Percentiles rank a stretch among this genome's conserved stretches.
Conservation (phyloP, 768 basidiomycete species). For the Dioszegia aurantiaca region DNA sequence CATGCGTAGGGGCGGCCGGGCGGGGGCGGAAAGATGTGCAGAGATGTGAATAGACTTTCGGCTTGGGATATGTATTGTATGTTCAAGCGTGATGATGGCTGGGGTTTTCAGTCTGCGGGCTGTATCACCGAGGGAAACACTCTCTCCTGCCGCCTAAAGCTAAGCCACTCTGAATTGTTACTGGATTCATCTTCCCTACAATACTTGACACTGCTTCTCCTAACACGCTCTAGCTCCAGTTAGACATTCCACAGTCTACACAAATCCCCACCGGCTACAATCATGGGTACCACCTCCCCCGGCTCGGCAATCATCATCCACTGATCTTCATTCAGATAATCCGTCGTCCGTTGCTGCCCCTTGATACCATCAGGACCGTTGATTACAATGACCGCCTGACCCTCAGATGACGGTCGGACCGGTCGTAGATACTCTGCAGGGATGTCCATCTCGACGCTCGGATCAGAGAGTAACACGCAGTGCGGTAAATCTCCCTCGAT, state of each 20-base stretch:
- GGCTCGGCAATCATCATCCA: conserved; percentile 48
- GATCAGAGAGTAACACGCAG: conserved; percentile 30
- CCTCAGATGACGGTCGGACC: conserved; percentile 33
- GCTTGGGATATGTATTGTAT: conserved; percentile 12
- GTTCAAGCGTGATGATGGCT: too few relatives aligned
- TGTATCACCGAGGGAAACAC: too few relatives aligned
- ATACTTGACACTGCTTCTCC: too few relatives aligned
- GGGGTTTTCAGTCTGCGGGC: too few relatives aligned
- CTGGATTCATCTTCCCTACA: not conserved
- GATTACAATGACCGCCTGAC: conserved; percentile 38
- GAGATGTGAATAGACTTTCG: not conserved
- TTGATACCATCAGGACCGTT: conserved; percentile 26
- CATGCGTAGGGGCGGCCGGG: conserved; percentile 18
- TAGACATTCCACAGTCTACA: conserved; percentile 44
- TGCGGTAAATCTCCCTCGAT: conserved; percentile 20
- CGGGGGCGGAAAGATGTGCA: not conserved
- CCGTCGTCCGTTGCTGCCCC: conserved; percentile 39
- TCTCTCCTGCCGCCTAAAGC: too few relatives aligned
- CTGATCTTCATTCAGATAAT: conserved; percentile 41
- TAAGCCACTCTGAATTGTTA: too few relatives aligned
- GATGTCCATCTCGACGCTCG: conserved; percentile 31
- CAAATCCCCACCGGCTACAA: conserved; percentile 34
- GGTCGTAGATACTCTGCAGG: conserved; percentile 44
- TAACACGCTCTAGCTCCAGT: not conserved
- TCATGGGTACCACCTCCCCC: conserved; percentile 31